Percentiles rank a stretch among this genome's conserved stretches.
These are phyloP conservation scores for Fusarium sp. DNA, from an alignment of 2,329 filamentous ascomycete species.

Conservation along the genomic window DNA sequence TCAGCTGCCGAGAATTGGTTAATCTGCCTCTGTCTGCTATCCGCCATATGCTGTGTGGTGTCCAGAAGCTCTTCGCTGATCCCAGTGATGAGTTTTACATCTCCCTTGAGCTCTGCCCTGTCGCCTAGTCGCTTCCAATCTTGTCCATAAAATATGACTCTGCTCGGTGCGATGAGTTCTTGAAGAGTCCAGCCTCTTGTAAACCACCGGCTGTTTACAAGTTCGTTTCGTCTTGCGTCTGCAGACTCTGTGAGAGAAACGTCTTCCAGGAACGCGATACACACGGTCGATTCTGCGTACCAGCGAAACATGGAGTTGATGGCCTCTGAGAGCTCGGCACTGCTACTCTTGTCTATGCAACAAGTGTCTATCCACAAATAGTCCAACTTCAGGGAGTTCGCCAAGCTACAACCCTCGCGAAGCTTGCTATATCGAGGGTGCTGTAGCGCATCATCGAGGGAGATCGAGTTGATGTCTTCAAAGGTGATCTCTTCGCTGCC, in stretches of 20 bases:
- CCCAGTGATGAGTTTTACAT: slow-evolving; percentile 32
- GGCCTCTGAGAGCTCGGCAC: slow-evolving; percentile 46
- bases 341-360: slow-evolving; percentile 48
- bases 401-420: slow-evolving; percentile 32
- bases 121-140: slow-evolving; percentile 36
- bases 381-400: slow-evolving; percentile 24
- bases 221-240: background rate
- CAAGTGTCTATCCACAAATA: slow-evolving; percentile 48
- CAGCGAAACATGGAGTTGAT: slow-evolving; percentile 49
- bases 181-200: slow-evolving; percentile 46
- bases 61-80: slow-evolving; percentile 34
- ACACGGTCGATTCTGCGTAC: slow-evolving; percentile 43
- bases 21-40: slow-evolving; percentile 9
- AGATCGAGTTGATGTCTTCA: slow-evolving; percentile 19
- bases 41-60: slow-evolving; percentile 15
- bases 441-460: background rate
- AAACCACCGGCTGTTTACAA: slow-evolving; percentile 40
- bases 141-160: slow-evolving; percentile 40
- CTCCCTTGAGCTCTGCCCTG: slow-evolving; percentile 29
- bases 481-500: slow-evolving; percentile 38
- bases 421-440: slow-evolving; percentile 33
- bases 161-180: slow-evolving; percentile 44
- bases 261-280: slow-evolving; percentile 43
- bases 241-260: slow-evolving; percentile 13
- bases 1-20: slow-evolving; percentile 39